Evolutionary conservation across 1,284 basidiomycete species (phyloP).

Genomic region (Gymnopus androsaceus): DNA sequence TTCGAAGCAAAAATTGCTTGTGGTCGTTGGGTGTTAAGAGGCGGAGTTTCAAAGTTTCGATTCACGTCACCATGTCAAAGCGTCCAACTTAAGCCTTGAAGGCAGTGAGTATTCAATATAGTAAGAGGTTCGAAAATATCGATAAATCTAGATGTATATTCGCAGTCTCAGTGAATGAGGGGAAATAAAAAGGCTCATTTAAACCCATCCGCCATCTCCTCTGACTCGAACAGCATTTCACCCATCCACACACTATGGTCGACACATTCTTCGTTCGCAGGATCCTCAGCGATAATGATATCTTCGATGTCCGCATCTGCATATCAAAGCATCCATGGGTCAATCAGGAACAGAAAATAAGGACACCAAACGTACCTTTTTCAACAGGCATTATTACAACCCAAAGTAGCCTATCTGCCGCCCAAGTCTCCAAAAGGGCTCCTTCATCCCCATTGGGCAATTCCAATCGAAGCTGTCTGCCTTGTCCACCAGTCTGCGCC

Average conservation of each 20-base stretch:
- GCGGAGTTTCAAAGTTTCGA: no score
- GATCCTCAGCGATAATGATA: slow-evolving; percentile 21
- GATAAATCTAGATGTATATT: no score
- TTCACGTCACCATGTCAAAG: no score
- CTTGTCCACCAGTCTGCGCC: neutral
- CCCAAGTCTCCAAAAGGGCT: slow-evolving; percentile 22
- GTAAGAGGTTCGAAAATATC: no score
- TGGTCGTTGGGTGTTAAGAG: no score
- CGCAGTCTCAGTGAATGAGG: no score
- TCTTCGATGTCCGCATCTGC: slow-evolving; percentile 21
- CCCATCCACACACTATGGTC: slow-evolving; percentile 1
- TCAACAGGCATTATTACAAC: slow-evolving; percentile 25
- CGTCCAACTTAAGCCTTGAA: no score
- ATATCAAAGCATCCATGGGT: neutral
- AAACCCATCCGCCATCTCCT: slow-evolving; percentile 10
- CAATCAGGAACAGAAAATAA: neutral
- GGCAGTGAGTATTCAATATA: no score
- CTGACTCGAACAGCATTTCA: slow-evolving; percentile 5
- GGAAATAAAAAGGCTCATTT: no score
- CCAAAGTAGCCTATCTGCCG: slow-evolving; percentile 23
- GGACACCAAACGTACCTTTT: neutral
- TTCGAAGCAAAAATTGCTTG: no score
- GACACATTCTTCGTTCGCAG: slow-evolving; percentile 8
- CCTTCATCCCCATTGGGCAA: slow-evolving; percentile 19
- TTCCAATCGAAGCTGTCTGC: neutral